Conservation (phyloP, 805 yeast species). For the Candida boleticola region DNA sequence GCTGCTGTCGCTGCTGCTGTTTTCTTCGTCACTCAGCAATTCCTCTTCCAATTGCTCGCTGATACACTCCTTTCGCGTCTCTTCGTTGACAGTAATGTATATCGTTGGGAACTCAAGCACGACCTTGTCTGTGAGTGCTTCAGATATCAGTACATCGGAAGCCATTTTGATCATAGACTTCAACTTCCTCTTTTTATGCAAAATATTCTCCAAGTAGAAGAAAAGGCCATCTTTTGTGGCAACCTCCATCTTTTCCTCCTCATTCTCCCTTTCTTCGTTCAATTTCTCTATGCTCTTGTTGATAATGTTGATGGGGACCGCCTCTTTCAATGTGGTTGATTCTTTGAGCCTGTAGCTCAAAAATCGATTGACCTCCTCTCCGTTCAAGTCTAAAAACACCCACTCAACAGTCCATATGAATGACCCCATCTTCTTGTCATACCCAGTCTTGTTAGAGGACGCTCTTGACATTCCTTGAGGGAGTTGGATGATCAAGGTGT, state of each 20-base stretch:
- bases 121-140: constrained; percentile 50
- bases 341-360: constrained; percentile 47
- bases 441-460: constrained; percentile 60
- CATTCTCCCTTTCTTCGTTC: not conserved
- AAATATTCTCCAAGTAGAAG: constrained; percentile 35
- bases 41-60: constrained; percentile 10
- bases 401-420: constrained; percentile 84
- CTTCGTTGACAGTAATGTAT: constrained; percentile 32
- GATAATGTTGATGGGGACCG: constrained; percentile 41
- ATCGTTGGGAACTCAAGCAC: constrained; percentile 82
- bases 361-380: constrained; percentile 27
- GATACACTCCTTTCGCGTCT: constrained; percentile 21
- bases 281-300: constrained; percentile 10
- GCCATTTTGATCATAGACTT: constrained; percentile 38
- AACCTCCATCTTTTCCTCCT: not conserved
- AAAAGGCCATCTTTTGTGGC: constrained; percentile 20
- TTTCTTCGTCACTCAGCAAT: constrained; percentile 6
- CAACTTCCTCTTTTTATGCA: constrained; percentile 10
- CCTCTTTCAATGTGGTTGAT: constrained; percentile 26
- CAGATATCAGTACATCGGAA: constrained; percentile 37
- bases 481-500: constrained; percentile 59
- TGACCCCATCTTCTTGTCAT: constrained; percentile 58
- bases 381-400: constrained; percentile 41
- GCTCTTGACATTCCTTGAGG: constrained; percentile 79
- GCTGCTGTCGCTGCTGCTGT: constrained; percentile 12